These are phyloP conservation scores for Kazachstania africana DNA, from an alignment of 805 yeast genomes.

Conservation along the genomic window DNA sequence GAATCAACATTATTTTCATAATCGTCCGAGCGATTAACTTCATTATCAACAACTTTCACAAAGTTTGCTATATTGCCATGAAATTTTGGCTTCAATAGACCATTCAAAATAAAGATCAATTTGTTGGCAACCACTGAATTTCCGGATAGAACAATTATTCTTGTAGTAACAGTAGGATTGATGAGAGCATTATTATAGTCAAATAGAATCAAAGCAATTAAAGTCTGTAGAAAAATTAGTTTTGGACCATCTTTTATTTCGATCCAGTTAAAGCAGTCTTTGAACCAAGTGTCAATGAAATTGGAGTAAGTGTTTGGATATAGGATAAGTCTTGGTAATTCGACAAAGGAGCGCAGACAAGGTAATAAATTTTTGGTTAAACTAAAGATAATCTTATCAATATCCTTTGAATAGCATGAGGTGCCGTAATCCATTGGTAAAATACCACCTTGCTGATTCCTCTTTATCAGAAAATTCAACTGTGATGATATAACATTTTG, in stretches of 20 bases:
- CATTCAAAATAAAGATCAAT: constrained; percentile 41
- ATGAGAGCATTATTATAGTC: constrained; percentile 14
- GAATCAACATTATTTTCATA: background rate
- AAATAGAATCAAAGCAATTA: constrained; percentile 19
- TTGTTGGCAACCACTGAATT: constrained; percentile 52
- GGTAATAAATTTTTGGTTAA: constrained; percentile 24
- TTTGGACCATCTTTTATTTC: constrained; percentile 33
- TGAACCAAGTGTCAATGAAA: constrained; percentile 29
- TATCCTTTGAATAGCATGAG: constrained; percentile 11
- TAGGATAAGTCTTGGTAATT: constrained; percentile 28
- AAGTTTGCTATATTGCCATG: constrained; percentile 4
- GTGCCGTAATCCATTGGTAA: background rate
- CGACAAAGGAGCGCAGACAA: constrained; percentile 20
- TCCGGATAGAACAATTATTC: constrained; percentile 46
- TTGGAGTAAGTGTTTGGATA: constrained; percentile 22
- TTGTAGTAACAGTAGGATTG: constrained; percentile 26
- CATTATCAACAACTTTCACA: constrained; percentile 5
- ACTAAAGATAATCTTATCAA: constrained; percentile 15
- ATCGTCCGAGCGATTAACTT: background rate
- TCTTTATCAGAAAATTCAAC: background rate
- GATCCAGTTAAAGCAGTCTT: constrained; percentile 30
- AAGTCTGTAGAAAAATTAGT: constrained; percentile 17
- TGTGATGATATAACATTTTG: constrained; percentile 13
- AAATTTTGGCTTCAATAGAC: constrained; percentile 32
- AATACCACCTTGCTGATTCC: background rate